Percentiles rank a stretch among this genome's conserved stretches.
These are phyloP conservation scores for Verticillium zaregamsianum DNA, from an alignment of 2,329 filamentous ascomycete species.

Conservation along the genomic window DNA sequence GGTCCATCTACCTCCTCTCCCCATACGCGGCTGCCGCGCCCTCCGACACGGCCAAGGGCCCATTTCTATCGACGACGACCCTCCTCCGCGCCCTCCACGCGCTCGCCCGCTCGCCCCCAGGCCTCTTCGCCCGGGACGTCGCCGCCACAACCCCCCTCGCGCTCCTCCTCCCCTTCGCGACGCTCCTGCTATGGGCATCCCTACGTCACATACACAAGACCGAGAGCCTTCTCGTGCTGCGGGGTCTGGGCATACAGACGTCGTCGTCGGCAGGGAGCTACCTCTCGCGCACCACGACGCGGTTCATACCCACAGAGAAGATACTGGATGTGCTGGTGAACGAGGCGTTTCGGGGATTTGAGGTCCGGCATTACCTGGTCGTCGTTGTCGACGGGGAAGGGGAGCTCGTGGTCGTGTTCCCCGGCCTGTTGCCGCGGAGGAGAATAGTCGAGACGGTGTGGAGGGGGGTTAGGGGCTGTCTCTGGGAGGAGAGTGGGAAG, in stretches of 20 bases:
- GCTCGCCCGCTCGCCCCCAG: conserved; percentile 24
- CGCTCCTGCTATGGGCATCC: conserved; percentile 36
- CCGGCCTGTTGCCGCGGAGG: conserved; percentile 68
- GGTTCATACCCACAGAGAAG: conserved; percentile 80
- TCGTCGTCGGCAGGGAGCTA: conserved; percentile 67
- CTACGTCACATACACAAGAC: conserved; percentile 50
- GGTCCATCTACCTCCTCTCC: conserved; percentile 40
- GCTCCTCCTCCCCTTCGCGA: conserved; percentile 32
- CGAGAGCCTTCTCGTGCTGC: conserved; percentile 84
- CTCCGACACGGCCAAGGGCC: conserved; percentile 1
- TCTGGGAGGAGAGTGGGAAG: conserved; percentile 57
- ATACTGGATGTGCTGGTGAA: conserved; percentile 94
- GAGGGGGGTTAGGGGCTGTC: conserved; percentile 76
- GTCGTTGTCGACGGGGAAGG: conserved; percentile 88
- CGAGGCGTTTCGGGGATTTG: conserved; percentile 90
- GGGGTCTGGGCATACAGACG: conserved; percentile 88
- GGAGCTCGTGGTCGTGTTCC: conserved; percentile 93
- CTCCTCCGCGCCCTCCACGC: conserved; percentile 10
- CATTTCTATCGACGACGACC: conserved; percentile 5
- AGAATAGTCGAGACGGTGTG: conserved; percentile 82
- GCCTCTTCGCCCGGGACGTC: conserved; percentile 24
- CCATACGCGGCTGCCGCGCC: conserved; percentile 18
- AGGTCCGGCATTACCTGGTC: conserved; percentile 83
- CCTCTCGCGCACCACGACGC: conserved; percentile 43
- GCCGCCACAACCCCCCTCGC: conserved; percentile 32